phyloP scores from a whole-genome alignment of 768 basidiomycete genomes.

The Boletellus sp. region DNA sequence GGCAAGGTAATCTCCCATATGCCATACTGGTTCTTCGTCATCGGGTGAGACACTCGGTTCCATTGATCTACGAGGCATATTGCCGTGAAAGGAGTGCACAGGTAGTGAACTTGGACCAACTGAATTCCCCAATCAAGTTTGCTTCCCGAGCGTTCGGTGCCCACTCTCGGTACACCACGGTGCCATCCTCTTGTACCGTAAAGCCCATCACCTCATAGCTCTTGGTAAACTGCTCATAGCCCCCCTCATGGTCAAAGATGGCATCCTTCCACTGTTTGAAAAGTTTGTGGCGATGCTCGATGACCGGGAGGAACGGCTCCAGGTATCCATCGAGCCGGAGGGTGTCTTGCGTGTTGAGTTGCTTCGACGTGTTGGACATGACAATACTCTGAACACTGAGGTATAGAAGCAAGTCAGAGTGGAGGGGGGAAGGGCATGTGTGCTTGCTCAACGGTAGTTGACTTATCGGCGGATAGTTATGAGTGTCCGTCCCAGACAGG shows the following conservation, averaged over 20 bases:
- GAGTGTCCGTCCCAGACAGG: constrained; percentile 9
- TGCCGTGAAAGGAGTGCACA: constrained; percentile 1
- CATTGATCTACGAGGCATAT: constrained; percentile 62
- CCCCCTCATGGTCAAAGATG: constrained; percentile 79
- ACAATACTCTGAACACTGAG: no score
- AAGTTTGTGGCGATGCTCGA: constrained; percentile 61
- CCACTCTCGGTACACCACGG: constrained; percentile 91
- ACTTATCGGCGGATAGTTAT: background rate
- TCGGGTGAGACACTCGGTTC: constrained; percentile 80
- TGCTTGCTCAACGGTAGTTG: background rate
- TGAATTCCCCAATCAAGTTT: constrained; percentile 91
- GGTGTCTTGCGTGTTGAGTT: constrained; percentile 54
- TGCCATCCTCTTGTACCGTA: constrained; percentile 60
- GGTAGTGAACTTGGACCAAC: constrained; percentile 46
- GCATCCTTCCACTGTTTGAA: constrained; percentile 74
- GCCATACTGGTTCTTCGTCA: constrained; percentile 82
- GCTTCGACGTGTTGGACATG: constrained; percentile 42
- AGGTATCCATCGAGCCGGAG: constrained; percentile 69
- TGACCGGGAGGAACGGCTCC: constrained; percentile 65
- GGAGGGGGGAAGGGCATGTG: constrained; percentile 4
- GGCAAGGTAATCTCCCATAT: constrained; percentile 85
- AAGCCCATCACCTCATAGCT: constrained; percentile 67
- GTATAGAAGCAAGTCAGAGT: constrained; percentile 1
- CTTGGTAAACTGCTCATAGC: constrained; percentile 63
- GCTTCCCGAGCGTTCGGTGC: constrained; percentile 87